phyloP scores from a whole-genome alignment of 345 rosid species.

The Brassica napus region DNA sequence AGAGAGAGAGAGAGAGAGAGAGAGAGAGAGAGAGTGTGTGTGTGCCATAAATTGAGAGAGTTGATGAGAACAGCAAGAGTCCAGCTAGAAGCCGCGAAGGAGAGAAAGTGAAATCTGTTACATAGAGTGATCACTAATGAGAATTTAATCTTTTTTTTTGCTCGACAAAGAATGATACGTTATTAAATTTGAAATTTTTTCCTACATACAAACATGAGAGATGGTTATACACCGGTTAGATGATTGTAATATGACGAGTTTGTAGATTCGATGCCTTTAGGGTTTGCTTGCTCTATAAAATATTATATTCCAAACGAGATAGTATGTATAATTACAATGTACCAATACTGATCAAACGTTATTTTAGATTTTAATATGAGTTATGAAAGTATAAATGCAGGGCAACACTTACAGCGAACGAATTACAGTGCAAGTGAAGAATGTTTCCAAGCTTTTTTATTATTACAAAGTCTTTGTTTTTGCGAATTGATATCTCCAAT shows the following conservation, averaged over 20 bases:
- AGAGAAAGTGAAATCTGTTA: slow-evolving; percentile 37
- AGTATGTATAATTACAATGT: neutral
- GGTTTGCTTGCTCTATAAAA: neutral
- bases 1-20: neutral
- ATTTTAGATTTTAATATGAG: neutral
- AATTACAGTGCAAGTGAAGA: slow-evolving; percentile 9
- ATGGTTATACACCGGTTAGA: neutral
- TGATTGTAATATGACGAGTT: neutral
- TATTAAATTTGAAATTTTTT: neutral
- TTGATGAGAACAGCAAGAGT: slow-evolving; percentile 39
- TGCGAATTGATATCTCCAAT: neutral
- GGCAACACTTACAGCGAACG: slow-evolving; percentile 1
- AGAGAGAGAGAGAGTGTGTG: neutral
- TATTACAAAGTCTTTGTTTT: neutral
- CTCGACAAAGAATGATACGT: neutral
- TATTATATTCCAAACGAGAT: neutral
- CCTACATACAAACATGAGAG: neutral
- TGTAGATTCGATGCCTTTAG: neutral
- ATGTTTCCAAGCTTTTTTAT: slow-evolving; percentile 2
- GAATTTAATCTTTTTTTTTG: neutral
- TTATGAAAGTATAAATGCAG: neutral
- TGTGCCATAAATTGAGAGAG: neutral
- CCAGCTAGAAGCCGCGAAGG: slow-evolving; percentile 39
- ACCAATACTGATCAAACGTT: neutral
- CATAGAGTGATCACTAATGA: neutral